Evolutionary conservation across 2,329 filamentous ascomycete genomes (phyloP), one percentile per base, ranked within the genome.

Genomic region (Beauveria bassiana): DNA sequence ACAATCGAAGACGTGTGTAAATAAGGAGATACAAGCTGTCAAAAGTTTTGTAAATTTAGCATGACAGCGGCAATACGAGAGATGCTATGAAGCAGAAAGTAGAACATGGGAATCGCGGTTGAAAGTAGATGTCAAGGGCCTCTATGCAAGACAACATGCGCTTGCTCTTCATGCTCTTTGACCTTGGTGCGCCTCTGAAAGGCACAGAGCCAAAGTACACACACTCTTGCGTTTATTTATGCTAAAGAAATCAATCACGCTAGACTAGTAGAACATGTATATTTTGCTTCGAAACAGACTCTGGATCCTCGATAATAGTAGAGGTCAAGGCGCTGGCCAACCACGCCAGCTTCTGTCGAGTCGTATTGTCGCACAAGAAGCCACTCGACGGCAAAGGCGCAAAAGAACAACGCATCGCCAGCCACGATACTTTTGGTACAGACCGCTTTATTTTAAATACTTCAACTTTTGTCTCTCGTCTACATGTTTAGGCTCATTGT

Each of bases 391-490:
- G 54, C 43, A 49, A 49, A 50, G 45, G 22, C 22, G 45, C 56
- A 28, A 59, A 28, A 59, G 56, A 51, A 50, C 56, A 59, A 45
- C 47, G 47, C 57, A 59, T 46, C 24, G 24, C 46, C 56, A 51
- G 47, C 47, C 57, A 45, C 57, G 4, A 22, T 18, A 31, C 10
- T n/a, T 24, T 24, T 20, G 26, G 26, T 14, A 34, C 42, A 50
- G 46, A 58, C 55, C 55, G 57, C 57, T 42, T 42, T 43, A 42
- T 43, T 31, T n/a, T 20, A 22, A 22, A 22, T 22, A 28, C 14
- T 24, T 18, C 9, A 24, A 40, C 1, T 18, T 18, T 18, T 24
- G 12, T 5, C 20, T 24, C 24, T 34, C 3, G 18, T 9, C 8
- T 38, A 3, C 20, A 53, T 40, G 20, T 34, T 22, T 14, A 52